phyloP scores from a whole-genome alignment of 176 grass and related monocot species.

The Cocos nucifera region DNA sequence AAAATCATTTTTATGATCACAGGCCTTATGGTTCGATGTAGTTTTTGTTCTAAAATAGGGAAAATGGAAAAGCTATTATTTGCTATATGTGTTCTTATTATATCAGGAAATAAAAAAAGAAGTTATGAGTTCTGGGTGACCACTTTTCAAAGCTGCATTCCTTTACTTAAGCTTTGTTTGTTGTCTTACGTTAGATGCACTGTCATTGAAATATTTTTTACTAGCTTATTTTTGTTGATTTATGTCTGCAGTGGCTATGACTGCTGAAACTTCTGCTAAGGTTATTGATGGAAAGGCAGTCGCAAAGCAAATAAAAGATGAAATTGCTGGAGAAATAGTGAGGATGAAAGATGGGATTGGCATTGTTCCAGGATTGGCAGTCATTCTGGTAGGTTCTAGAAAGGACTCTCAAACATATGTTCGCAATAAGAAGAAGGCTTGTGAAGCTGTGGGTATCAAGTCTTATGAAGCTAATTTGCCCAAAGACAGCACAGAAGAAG shows the following conservation, averaged over 20 bases:
- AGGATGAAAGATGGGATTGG: constrained; percentile 60
- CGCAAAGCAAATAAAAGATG: constrained; percentile 75
- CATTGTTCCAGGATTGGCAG: constrained; percentile 64
- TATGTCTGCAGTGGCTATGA: constrained; percentile 27
- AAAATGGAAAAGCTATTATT: too few species aligned
- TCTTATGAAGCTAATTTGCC: constrained; percentile 73
- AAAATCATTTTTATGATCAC: too few species aligned
- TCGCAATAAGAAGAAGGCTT: constrained; percentile 92
- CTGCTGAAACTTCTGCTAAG: constrained; percentile 32
- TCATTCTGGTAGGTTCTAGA: constrained; percentile 74
- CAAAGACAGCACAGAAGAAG: constrained; percentile 63
- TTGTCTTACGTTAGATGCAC: too few species aligned
- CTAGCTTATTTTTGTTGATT: background rate
- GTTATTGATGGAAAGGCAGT: constrained; percentile 79
- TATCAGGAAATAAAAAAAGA: too few species aligned
- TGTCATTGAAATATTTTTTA: background rate
- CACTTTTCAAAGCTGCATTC: too few species aligned
- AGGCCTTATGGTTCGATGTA: too few species aligned
- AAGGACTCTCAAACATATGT: constrained; percentile 94
- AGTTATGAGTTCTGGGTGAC: too few species aligned
- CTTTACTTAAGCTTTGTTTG: too few species aligned
- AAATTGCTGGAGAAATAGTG: constrained; percentile 41
- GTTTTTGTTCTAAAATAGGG: too few species aligned
- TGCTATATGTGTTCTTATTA: too few species aligned
- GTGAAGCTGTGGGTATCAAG: constrained; percentile 72